Base-by-base conservation (phyloP, 805 yeast species). In the Groenewaldozyma tartarivorans region DNA sequence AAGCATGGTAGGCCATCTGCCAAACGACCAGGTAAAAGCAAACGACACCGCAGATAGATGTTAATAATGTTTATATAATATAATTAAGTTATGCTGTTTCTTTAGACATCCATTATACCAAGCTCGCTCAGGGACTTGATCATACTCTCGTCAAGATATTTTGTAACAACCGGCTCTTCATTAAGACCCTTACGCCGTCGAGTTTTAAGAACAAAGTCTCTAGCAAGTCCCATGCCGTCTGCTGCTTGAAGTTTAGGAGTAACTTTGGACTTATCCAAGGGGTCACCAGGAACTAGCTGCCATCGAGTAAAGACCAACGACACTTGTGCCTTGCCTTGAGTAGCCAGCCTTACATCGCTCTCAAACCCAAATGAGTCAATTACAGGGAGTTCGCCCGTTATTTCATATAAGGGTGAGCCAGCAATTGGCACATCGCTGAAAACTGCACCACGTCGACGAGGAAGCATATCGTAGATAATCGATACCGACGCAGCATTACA, bases 301-400 rank as follows among this genome's bases (percentile, higher is more conserved):
- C 96, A 92, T 42, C 69, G 71, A 42, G 70, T 69, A 58, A 84
- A 85, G 36, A 71, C 71, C 46, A 81, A 56, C 36, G 74, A 74
- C 35, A 86, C 75, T 67, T 75, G 69, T 0, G 92, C 88, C 51
- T 75, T 80, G 3, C 96, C 96, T 47, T 76, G 78, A 0, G 95
- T 77, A 9, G 78, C 72, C 9, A 85, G 59, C 47, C 95, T 62
- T 24, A 92, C 62, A 57, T 92, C 98, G 0, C 94, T 77, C 54
- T 85, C 96, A 36, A 92, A 68, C 0, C 97, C 98, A 40, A 81
- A 66, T 1, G 96, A 81, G 48, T 92, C 98, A 36, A 92, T 82
- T 1, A 84, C 92, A 0, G 98, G 98, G 0, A 92, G 63, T 22
- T 58, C 61, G 0, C 88, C 95, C 31, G 62, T 62, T 0, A 86